Base-by-base conservation (phyloP, 2,329 filamentous ascomycete species). In the Penicillium capsulatum region DNA sequence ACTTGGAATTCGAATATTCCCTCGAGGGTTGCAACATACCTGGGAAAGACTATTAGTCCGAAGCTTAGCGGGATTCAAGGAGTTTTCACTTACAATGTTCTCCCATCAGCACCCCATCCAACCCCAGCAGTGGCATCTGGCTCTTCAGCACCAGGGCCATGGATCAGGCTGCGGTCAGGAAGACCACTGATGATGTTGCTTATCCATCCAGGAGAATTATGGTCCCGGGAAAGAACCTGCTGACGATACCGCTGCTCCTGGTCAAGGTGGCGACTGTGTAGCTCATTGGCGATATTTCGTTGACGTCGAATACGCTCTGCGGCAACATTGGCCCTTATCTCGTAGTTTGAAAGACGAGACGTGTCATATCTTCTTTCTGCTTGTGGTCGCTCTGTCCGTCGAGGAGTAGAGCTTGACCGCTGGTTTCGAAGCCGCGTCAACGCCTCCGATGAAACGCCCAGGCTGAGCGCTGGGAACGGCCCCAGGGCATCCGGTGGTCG, bases 1-100 rank as follows among this genome's bases (percentile, higher is more conserved):
- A 73, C 47, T 28, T 66, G 60, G 46, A 66, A 71, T 49, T 73
- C 67, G 37, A 71, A 70, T 17, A 73, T 72, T 13, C 70, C 70
- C 44, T 69, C 61, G 32, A 71, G 60, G 4, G 69, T 71, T n/a
- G 65, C 70, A 44, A 71, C 62, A 42, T 69, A 73, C 46, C 70
- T 73, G n/a, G n/a, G n/a, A 44, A 38, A 33, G 40, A 17, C 15
- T 14, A 14, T 45, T 33, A 45, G 45, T 31, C 8, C 13, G 14
- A 8, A 11, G 14, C 10, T 16, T 3, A 7, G 20, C 4, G 11
- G 11, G 1, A 14, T 8, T 14, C 3, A 10, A 5, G 3, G 20
- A 9, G 17, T 4, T 6, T 15, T n/a, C 3, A 17, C 70, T 63
- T 59, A 73, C 70, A 73, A 45, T 40, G 63, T 68, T 50, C 66